Evolutionary conservation across 257 asterid genomes (phyloP).

Genomic region (Lantana camara): DNA sequence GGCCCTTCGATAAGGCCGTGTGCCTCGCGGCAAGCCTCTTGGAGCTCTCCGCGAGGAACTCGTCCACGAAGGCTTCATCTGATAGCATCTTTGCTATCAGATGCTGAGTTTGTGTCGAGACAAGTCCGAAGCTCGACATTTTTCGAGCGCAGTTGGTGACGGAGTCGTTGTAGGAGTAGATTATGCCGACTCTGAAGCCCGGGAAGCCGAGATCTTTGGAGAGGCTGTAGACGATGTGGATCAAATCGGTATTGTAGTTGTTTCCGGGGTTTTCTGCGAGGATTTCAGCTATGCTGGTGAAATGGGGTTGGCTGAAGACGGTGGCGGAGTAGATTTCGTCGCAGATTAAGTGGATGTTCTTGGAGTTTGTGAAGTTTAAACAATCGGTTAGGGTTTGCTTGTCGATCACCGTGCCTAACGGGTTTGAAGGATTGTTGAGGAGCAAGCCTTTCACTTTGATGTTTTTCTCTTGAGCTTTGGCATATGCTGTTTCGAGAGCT

Average conservation of each 20-base stretch:
- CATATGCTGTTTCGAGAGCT: conserved; percentile 65
- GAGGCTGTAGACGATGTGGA: conserved; percentile 81
- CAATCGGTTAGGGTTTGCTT: conserved; percentile 47
- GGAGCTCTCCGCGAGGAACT: conserved; percentile 49
- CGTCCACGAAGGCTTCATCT: conserved; percentile 55
- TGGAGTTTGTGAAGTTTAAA: conserved; percentile 43
- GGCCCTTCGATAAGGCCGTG: conserved; percentile 38
- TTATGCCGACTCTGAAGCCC: conserved; percentile 75
- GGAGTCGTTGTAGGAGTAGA: conserved; percentile 69
- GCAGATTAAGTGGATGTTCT: conserved; percentile 67
- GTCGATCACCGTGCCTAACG: conserved; percentile 74
- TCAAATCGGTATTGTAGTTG: conserved; percentile 46
- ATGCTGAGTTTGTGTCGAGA: conserved; percentile 84
- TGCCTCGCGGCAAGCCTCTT: conserved; percentile 54
- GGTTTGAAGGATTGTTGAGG: conserved; percentile 86
- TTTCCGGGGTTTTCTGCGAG: conserved; percentile 31
- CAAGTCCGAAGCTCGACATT: conserved; percentile 86
- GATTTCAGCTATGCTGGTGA: conserved; percentile 76
- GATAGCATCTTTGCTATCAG: conserved; percentile 65
- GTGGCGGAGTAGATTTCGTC: conserved; percentile 94
- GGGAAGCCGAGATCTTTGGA: conserved; percentile 91
- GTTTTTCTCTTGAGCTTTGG: conserved; percentile 53
- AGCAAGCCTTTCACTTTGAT: conserved; percentile 69
- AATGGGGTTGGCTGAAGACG: conserved; percentile 60
- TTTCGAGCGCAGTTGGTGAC: conserved; percentile 64